Evolutionary conservation across 495 filamentous ascomycete species (phyloP).

Genomic region (Hypoxylon crocopeplum): DNA sequence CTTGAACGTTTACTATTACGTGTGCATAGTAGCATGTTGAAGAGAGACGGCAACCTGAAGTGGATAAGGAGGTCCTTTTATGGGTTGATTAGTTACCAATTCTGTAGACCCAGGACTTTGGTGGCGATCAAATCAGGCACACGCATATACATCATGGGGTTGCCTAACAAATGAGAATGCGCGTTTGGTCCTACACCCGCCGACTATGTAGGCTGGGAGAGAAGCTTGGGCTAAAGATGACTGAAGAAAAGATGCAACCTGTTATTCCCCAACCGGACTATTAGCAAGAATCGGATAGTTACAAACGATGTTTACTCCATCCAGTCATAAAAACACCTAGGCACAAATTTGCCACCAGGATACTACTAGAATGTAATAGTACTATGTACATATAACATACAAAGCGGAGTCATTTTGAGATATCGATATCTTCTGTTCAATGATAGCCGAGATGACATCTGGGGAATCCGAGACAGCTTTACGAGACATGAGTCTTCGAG

Average conservation of each 20-base stretch:
- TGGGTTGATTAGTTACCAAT: background rate
- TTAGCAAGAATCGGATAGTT: slow-evolving; percentile 25
- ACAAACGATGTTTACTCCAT: slow-evolving; percentile 10
- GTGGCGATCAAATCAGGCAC: slow-evolving; percentile 29
- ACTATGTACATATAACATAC: background rate
- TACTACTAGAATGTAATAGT: background rate
- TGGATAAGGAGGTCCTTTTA: background rate
- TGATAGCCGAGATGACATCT: too few species aligned
- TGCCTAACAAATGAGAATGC: too few species aligned
- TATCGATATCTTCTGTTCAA: too few species aligned
- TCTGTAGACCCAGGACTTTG: slow-evolving; percentile 9
- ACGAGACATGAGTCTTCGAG: slow-evolving; percentile 1
- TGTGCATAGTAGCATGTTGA: slow-evolving; percentile 14
- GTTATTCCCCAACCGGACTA: slow-evolving; percentile 23
- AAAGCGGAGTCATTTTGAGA: too few species aligned
- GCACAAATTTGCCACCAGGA: slow-evolving; percentile 25
- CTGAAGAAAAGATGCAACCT: slow-evolving; percentile 8
- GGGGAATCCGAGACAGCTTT: slow-evolving; percentile 13
- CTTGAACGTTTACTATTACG: slow-evolving; percentile 7
- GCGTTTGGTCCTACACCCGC: background rate
- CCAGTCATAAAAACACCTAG: background rate
- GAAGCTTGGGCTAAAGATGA: slow-evolving; percentile 12
- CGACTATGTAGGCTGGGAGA: slow-evolving; percentile 6
- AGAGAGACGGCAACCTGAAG: background rate
- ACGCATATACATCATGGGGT: too few species aligned